Conservation (phyloP, 192 early-diverging fungal species). For the Podila horticola region DNA sequence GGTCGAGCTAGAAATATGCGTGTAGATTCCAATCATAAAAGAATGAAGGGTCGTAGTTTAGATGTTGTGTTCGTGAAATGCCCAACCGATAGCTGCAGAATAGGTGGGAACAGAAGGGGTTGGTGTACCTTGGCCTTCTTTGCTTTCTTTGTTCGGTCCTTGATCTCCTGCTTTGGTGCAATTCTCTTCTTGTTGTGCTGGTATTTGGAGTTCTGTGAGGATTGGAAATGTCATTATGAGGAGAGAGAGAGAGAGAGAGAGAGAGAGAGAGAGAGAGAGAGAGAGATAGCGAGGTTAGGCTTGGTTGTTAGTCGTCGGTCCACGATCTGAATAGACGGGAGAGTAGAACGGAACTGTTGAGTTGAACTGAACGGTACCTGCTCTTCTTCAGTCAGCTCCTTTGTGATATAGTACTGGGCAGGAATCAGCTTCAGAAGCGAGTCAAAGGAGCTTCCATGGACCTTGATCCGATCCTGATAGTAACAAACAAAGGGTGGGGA, state of each 20-base stretch:
- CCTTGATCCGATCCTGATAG: conserved; percentile 68
- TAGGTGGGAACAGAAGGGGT: background rate
- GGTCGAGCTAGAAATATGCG: conserved; percentile 70
- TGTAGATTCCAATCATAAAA: background rate
- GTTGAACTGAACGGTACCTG: conserved; percentile 19
- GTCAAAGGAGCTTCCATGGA: conserved; percentile 77
- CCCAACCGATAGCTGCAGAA: background rate
- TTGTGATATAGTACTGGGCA: conserved; percentile 82
- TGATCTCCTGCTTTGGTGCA: conserved; percentile 80
- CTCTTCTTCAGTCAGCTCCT: conserved; percentile 64
- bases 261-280: no score
- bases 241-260: no score
- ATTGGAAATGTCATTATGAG: background rate
- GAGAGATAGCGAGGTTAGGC: no score
- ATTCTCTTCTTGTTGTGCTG: conserved; percentile 87
- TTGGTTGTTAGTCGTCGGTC: no score
- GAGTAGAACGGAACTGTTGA: background rate
- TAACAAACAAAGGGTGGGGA: background rate
- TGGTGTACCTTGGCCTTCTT: conserved; percentile 79
- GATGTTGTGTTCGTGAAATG: no score
- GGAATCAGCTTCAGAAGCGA: conserved; percentile 84
- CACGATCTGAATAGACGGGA: background rate
- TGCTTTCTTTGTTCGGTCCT: conserved; percentile 83
- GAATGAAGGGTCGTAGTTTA: background rate
- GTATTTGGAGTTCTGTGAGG: conserved; percentile 58